Conservation (phyloP, 257 asterid genomes). For the Solanum boliviense region DNA sequence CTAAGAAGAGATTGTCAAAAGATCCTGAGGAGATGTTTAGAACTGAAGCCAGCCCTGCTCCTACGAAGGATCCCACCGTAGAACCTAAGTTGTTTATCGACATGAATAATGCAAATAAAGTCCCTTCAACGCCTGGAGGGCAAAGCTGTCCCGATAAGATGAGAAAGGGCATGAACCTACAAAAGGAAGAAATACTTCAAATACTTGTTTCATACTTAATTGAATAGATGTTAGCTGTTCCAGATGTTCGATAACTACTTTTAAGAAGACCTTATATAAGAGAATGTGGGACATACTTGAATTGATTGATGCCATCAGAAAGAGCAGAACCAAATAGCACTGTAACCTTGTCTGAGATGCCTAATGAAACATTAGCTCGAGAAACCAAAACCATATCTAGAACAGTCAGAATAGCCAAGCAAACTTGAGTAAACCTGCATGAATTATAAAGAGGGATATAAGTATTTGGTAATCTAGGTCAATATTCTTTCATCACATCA, state of each 20-base stretch:
- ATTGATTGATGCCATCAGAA: slow-evolving; percentile 84
- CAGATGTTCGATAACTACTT: neutral
- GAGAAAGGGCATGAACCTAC: slow-evolving; percentile 95
- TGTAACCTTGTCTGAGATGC: slow-evolving; percentile 62
- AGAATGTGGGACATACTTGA: slow-evolving; percentile 48
- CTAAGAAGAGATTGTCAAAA: slow-evolving; percentile 57
- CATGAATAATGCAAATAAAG: slow-evolving; percentile 87
- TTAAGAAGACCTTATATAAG: neutral
- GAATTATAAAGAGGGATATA: neutral
- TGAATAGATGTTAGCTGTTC: neutral
- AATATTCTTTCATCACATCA: neutral
- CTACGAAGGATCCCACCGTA: slow-evolving; percentile 66
- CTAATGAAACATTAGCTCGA: slow-evolving; percentile 45
- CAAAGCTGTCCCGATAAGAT: slow-evolving; percentile 94
- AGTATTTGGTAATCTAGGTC: neutral
- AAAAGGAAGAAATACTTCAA: neutral
- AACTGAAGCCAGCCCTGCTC: slow-evolving; percentile 73
- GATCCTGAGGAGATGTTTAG: slow-evolving; percentile 83
- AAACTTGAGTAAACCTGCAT: slow-evolving; percentile 73
- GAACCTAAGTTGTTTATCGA: slow-evolving; percentile 84
- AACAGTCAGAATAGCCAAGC: slow-evolving; percentile 47
- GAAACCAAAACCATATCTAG: slow-evolving; percentile 67
- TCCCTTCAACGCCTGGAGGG: slow-evolving; percentile 95
- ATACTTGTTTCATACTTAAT: neutral
- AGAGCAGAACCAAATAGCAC: slow-evolving; percentile 86